Evolutionary conservation across 1,284 basidiomycete genomes (phyloP).

Genomic region (Filobasidium uniguttulatum): DNA sequence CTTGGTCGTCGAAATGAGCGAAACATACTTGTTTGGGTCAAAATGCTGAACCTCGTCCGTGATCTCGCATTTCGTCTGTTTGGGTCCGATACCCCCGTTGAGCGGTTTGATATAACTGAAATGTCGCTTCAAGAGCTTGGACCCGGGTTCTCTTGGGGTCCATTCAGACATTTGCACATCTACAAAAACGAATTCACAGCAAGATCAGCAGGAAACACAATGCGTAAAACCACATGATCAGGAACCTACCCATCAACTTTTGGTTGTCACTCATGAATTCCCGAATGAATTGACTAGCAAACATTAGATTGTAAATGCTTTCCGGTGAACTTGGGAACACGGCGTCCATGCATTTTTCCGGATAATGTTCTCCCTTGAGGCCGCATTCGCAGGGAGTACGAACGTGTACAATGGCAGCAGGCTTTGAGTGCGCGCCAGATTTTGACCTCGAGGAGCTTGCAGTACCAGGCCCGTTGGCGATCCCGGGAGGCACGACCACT

Average conservation of each 20-base stretch:
- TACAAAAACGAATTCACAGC: constrained; percentile 28
- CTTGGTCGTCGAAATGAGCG: constrained; percentile 73
- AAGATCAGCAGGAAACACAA: background rate
- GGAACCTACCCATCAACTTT: constrained; percentile 63
- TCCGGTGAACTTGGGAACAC: constrained; percentile 80
- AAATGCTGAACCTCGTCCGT: constrained; percentile 66
- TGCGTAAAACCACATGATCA: background rate
- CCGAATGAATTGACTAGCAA: constrained; percentile 89
- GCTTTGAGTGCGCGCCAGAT: constrained; percentile 6
- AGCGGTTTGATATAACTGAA: constrained; percentile 96
- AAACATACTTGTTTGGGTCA: constrained; percentile 73
- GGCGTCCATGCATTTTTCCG: constrained; percentile 60
- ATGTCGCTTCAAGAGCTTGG: constrained; percentile 57
- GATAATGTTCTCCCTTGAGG: constrained; percentile 55
- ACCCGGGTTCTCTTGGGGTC: constrained; percentile 50
- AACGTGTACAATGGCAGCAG: constrained; percentile 23
- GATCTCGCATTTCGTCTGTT: constrained; percentile 87
- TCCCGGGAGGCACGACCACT: background rate
- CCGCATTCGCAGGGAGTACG: constrained; percentile 63
- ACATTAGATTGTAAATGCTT: constrained; percentile 90
- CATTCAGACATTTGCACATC: constrained; percentile 89
- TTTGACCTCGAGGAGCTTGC: background rate
- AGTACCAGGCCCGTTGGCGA: background rate
- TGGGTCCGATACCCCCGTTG: constrained; percentile 75
- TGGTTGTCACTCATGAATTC: constrained; percentile 80